phyloP scores from a whole-genome alignment of 306 rosid genomes.

The Oxytropis ochrocephala region DNA sequence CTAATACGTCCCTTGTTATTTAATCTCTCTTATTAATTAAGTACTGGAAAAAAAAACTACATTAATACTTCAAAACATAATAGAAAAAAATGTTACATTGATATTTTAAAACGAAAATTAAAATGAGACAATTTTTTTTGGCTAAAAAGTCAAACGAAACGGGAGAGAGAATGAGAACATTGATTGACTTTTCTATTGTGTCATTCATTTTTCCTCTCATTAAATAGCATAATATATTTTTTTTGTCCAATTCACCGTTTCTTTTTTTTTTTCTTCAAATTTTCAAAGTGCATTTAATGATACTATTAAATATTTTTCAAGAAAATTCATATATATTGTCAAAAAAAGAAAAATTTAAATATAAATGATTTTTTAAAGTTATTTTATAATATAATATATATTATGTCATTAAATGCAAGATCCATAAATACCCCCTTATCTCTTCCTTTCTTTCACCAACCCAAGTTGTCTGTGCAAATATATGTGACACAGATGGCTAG shows the following conservation, averaged over 20 bases:
- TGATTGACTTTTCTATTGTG: neutral
- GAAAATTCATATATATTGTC: neutral
- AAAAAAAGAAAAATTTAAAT: too few species aligned
- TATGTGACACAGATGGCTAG: slow-evolving; percentile 5
- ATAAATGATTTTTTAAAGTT: neutral
- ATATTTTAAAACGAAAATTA: too few species aligned
- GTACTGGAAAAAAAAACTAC: too few species aligned
- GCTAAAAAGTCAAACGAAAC: too few species aligned
- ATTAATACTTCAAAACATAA: too few species aligned
- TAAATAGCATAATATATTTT: neutral
- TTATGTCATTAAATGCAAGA: neutral
- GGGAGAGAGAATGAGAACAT: too few species aligned
- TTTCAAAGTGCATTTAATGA: neutral
- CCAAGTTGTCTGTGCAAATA: neutral
- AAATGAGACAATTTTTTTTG: too few species aligned
- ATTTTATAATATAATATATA: neutral
- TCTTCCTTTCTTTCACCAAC: neutral
- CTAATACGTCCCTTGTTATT: too few species aligned
- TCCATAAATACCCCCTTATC: neutral
- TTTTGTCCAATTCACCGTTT: neutral
- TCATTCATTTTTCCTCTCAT: neutral
- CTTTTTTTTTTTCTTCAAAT: neutral
- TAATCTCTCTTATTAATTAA: too few species aligned
- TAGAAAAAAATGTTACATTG: too few species aligned
- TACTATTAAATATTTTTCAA: neutral